These are phyloP conservation scores for Neonectria sp. DNA, from an alignment of 2,329 filamentous ascomycete species.

Conservation along the genomic window DNA sequence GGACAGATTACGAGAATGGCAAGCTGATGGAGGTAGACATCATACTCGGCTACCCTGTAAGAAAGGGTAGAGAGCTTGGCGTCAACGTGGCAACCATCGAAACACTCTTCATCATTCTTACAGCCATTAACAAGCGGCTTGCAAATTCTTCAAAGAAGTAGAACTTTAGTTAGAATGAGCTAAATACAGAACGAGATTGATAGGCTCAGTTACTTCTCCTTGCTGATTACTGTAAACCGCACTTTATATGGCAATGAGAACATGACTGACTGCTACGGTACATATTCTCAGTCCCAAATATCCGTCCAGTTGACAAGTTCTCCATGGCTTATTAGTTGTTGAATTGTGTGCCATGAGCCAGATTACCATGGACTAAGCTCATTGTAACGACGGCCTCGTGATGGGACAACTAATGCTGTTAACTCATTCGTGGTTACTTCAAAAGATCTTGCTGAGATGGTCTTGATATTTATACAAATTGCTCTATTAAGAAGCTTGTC, in stretches of 20 bases:
- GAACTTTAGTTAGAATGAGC: not conserved
- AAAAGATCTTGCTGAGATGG: not conserved
- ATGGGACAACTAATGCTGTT: too few relatives aligned
- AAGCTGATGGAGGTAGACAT: constrained; percentile 74
- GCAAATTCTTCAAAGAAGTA: not conserved
- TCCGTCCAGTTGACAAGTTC: not conserved
- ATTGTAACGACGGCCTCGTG: too few relatives aligned
- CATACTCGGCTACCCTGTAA: constrained; percentile 73
- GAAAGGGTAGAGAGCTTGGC: constrained; percentile 67
- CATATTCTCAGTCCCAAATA: too few relatives aligned
- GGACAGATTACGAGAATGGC: constrained; percentile 69
- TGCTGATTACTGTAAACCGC: not conserved
- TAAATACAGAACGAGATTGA: not conserved
- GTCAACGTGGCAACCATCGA: constrained; percentile 68
- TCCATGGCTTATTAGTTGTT: too few relatives aligned
- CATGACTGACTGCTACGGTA: too few relatives aligned
- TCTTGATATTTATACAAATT: not conserved
- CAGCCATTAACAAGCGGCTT: constrained; percentile 48
- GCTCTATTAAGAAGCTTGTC: too few relatives aligned
- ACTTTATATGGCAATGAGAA: too few relatives aligned
- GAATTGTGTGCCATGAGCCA: too few relatives aligned
- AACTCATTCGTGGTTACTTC: too few relatives aligned
- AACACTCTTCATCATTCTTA: constrained; percentile 54
- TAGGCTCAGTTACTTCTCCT: not conserved
- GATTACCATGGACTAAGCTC: too few relatives aligned